Conservation (phyloP, 495 filamentous ascomycete genomes). For the Tuber microsphaerosporum region DNA sequence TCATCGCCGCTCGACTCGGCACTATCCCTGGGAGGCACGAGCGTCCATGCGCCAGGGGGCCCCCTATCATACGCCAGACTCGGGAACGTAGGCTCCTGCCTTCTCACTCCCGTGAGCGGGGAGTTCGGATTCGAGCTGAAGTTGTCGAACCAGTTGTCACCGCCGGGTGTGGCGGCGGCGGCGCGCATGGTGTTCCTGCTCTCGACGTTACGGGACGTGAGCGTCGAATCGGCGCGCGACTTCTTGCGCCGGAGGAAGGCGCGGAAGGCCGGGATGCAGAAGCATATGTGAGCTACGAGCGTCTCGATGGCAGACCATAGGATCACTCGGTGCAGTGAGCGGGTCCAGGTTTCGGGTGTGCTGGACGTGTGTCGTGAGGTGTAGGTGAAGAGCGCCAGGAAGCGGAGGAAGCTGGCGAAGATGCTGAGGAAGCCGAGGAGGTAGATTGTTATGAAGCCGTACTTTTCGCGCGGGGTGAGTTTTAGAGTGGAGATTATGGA, state of each 20-base stretch:
- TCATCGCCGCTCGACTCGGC: neutral
- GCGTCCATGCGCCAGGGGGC: neutral
- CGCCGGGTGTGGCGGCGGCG: neutral
- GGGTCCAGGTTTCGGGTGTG: constrained; percentile 5
- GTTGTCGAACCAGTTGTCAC: constrained; percentile 34
- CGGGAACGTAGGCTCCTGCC: neutral
- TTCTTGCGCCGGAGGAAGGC: constrained; percentile 25
- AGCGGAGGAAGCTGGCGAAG: constrained; percentile 36
- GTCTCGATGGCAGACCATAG: constrained; percentile 30
- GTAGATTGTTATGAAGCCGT: constrained; percentile 37
- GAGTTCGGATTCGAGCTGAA: neutral
- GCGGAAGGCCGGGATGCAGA: constrained; percentile 33
- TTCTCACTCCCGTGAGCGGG: neutral
- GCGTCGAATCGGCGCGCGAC: constrained; percentile 7
- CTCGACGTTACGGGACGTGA: constrained; percentile 15
- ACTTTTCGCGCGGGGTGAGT: constrained; percentile 24
- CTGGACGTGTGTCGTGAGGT: neutral
- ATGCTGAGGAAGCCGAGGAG: constrained; percentile 31
- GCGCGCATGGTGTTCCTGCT: constrained; percentile 20
- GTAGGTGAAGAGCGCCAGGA: constrained; percentile 14
- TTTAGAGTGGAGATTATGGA: constrained; percentile 34
- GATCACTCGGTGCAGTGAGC: constrained; percentile 14
- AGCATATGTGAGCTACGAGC: constrained; percentile 24
- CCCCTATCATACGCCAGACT: neutral
- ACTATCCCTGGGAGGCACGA: neutral